A percentile compares a stretch with the other conserved stretches of the same genome.
Conservation (phyloP, 2,329 filamentous ascomycete genomes). For the Botrytis paeoniae region DNA sequence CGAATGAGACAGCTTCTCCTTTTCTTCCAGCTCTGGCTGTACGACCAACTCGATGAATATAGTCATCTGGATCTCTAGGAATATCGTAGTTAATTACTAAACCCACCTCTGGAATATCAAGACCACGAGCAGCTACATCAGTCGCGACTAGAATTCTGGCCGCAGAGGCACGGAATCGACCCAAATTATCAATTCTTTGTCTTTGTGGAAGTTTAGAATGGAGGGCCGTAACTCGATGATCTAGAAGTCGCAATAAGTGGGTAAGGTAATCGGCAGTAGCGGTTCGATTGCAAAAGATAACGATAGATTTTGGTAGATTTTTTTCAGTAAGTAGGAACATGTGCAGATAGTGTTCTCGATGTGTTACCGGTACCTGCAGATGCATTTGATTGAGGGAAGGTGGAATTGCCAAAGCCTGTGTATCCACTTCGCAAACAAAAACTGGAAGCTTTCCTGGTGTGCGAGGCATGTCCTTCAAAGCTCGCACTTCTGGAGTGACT, state of each 20-base stretch:
- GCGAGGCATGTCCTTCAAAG: conserved; percentile 73
- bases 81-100: conserved; percentile 95
- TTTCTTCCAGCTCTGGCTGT: conserved; percentile 86
- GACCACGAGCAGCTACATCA: conserved; percentile 88
- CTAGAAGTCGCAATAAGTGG: conserved; percentile 78
- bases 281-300: conserved; percentile 94
- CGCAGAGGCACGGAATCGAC: conserved; percentile 83
- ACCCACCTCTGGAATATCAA: conserved; percentile 90
- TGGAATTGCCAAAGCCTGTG: conserved; percentile 71
- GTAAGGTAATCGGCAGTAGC: conserved; percentile 85
- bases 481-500: conserved; percentile 86
- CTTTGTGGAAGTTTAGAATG: conserved; percentile 84
- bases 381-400: conserved; percentile 79
- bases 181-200: conserved; percentile 82
- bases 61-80: conserved; percentile 93
- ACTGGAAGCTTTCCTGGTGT: conserved; percentile 69
- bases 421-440: conserved; percentile 87
- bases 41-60: conserved; percentile 93
- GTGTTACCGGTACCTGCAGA: conserved; percentile 82
- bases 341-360: conserved; percentile 94
- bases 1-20: conserved; percentile 81
- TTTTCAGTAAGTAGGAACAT: conserved; percentile 75
- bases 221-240: conserved; percentile 85
- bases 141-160: conserved; percentile 91
- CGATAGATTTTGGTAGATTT: conserved; percentile 74